These are phyloP conservation scores for Psilocybe tampanensis DNA, from an alignment of 768 basidiomycete genomes.

Conservation along the genomic window DNA sequence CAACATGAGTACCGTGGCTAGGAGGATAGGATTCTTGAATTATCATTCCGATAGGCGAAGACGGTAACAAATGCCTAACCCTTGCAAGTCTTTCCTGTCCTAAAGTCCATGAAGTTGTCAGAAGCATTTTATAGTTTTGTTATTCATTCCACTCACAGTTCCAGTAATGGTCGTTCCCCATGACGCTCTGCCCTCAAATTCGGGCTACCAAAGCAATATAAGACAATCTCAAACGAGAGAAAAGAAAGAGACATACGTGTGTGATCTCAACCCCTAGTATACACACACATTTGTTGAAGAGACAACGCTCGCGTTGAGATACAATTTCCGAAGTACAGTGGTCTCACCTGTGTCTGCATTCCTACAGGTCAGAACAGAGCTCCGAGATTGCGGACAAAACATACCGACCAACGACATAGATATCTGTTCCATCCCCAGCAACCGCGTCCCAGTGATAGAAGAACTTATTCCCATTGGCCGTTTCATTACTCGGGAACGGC, in stretches of 20 bases:
- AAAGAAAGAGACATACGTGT: neutral
- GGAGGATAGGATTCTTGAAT: neutral
- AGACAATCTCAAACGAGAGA: too few species aligned
- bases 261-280: neutral
- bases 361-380: neutral
- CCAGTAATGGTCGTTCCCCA: neutral
- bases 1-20: slow-evolving; percentile 1
- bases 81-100: neutral
- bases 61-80: too few species aligned
- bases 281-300: neutral
- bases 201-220: neutral
- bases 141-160: too few species aligned
- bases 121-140: too few species aligned
- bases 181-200: neutral
- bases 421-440: neutral
- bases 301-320: neutral
- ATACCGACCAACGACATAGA: neutral
- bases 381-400: neutral
- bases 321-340: neutral
- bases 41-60: too few species aligned
- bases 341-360: neutral
- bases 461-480: neutral
- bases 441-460: slow-evolving; percentile 2
- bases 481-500: neutral
- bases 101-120: neutral